Percentiles rank a stretch among this genome's conserved stretches.
Evolutionary conservation across 2,329 filamentous ascomycete genomes (phyloP).

Genomic region (Epicoccum nigrum): DNA sequence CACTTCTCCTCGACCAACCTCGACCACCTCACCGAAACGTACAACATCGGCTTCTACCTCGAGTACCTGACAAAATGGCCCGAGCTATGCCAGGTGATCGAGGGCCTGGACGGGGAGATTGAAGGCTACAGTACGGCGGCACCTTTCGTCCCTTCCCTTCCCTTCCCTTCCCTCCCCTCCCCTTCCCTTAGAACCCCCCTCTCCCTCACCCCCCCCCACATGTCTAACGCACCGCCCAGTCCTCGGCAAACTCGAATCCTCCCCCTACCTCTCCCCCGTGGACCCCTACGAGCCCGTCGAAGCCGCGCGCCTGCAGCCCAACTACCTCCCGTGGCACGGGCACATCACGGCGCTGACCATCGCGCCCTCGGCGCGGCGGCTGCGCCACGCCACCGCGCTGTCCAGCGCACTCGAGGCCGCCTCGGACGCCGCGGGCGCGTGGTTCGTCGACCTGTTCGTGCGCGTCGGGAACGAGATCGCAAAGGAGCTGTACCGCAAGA

Average conservation of each 20-base stretch:
- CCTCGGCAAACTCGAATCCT: conserved; percentile 93
- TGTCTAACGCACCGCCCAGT: conserved; percentile 59
- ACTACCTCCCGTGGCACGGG: conserved; percentile 99
- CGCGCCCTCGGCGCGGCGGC: conserved; percentile 80
- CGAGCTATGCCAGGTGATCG: conserved; percentile 88
- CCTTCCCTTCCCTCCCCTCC: conserved; percentile 16
- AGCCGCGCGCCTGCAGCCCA: conserved; percentile 49
- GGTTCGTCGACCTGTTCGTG: conserved; percentile 97
- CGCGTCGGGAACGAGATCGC: conserved; percentile 86
- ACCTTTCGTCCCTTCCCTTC: conserved; percentile 22
- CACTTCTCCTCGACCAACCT: conserved; percentile 94
- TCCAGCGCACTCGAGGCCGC: conserved; percentile 81
- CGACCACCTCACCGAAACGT: conserved; percentile 96
- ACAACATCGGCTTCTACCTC: conserved; percentile 93
- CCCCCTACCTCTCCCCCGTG: conserved; percentile 73
- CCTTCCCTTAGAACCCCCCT: neutral
- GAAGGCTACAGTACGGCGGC: conserved; percentile 93
- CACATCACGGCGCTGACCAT: conserved; percentile 97
- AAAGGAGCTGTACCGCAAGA: conserved; percentile 83
- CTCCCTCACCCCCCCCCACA: neutral
- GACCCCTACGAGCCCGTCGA: conserved; percentile 69
- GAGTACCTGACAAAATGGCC: conserved; percentile 97
- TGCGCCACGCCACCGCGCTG: conserved; percentile 85
- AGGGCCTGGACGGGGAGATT: conserved; percentile 84
- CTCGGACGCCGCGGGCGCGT: conserved; percentile 81